Conservation (phyloP, 306 rosid species). For the Prunus kanzakura region DNA sequence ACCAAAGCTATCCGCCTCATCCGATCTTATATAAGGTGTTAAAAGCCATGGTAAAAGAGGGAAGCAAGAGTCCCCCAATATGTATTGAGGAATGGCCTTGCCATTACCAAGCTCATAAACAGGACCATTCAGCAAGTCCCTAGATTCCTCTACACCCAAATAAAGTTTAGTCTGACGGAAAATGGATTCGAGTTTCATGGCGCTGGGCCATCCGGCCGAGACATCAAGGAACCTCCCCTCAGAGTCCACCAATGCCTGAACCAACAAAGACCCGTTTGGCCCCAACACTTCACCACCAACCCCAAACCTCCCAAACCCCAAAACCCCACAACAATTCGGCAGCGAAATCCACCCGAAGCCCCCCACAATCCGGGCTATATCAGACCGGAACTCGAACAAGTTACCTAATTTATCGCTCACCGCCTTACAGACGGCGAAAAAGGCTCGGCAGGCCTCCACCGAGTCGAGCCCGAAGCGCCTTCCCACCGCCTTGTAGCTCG, state of each 20-base stretch:
- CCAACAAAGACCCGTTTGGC: conserved; percentile 40
- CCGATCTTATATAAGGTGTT: conserved; percentile 56
- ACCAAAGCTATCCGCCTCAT: conserved; percentile 54
- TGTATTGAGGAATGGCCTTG: conserved; percentile 56
- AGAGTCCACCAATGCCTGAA: conserved; percentile 78
- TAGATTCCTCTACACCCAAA: conserved; percentile 50
- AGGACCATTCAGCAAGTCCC: conserved; percentile 57
- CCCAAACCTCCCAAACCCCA: conserved; percentile 52
- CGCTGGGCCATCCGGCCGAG: conserved; percentile 84
- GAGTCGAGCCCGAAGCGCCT: conserved; percentile 59
- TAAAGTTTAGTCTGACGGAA: conserved; percentile 68
- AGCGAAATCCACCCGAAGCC: conserved; percentile 66
- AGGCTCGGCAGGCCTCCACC: conserved; percentile 51
- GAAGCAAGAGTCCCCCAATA: conserved; percentile 71
- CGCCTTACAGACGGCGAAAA: conserved; percentile 52
- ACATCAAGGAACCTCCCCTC: conserved; percentile 75
- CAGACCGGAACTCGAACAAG: conserved; percentile 59
- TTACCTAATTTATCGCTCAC: conserved; percentile 42
- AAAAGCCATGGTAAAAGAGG: conserved; percentile 82
- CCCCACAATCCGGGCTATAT: conserved; percentile 34
- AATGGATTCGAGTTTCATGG: conserved; percentile 51
- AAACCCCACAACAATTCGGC: conserved; percentile 74
- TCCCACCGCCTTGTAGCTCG: conserved; percentile 48
- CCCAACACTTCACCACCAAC: conserved; percentile 38
- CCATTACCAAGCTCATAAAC: conserved; percentile 47